These are phyloP conservation scores for Abrus precatorius DNA, from an alignment of 306 rosid genomes.

Conservation along the genomic window DNA sequence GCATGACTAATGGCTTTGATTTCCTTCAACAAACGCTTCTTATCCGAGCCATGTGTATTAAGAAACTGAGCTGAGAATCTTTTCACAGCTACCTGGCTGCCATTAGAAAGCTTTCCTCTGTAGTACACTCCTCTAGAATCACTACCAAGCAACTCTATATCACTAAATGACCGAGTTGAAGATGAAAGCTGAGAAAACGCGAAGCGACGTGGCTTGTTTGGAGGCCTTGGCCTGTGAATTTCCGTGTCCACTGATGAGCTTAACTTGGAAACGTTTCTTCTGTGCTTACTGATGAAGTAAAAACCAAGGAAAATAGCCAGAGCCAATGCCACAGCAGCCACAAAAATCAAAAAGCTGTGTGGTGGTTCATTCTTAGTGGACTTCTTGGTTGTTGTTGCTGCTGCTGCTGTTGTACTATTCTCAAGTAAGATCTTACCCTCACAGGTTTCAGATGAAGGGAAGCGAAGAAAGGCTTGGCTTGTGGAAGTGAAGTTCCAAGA, in stretches of 20 bases:
- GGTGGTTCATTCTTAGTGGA: constrained; percentile 50
- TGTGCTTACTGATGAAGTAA: constrained; percentile 55
- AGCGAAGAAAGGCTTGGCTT: constrained; percentile 72
- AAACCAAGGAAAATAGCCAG: constrained; percentile 54
- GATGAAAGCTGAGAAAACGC: constrained; percentile 58
- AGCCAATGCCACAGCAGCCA: constrained; percentile 57
- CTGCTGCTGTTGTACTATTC: constrained; percentile 23
- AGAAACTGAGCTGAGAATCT: constrained; percentile 69
- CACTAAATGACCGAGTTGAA: constrained; percentile 65
- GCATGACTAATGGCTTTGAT: constrained; percentile 55
- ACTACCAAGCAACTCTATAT: constrained; percentile 66
- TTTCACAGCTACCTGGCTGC: constrained; percentile 71
- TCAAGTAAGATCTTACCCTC: constrained; percentile 62
- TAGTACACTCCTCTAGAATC: constrained; percentile 68
- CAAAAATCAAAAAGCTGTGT: constrained; percentile 63
- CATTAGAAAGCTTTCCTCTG: constrained; percentile 72
- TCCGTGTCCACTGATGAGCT: constrained; percentile 51
- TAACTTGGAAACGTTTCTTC: constrained; percentile 45
- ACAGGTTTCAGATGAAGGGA: constrained; percentile 70
- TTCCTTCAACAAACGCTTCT: constrained; percentile 71
- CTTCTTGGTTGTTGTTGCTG: neutral
- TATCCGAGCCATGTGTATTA: constrained; percentile 63
- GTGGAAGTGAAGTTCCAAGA: constrained; percentile 78
- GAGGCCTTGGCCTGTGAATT: constrained; percentile 71
- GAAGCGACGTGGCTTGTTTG: constrained; percentile 71